phyloP scores from a whole-genome alignment of 2,329 filamentous ascomycete genomes.

The Nemania abortiva region DNA sequence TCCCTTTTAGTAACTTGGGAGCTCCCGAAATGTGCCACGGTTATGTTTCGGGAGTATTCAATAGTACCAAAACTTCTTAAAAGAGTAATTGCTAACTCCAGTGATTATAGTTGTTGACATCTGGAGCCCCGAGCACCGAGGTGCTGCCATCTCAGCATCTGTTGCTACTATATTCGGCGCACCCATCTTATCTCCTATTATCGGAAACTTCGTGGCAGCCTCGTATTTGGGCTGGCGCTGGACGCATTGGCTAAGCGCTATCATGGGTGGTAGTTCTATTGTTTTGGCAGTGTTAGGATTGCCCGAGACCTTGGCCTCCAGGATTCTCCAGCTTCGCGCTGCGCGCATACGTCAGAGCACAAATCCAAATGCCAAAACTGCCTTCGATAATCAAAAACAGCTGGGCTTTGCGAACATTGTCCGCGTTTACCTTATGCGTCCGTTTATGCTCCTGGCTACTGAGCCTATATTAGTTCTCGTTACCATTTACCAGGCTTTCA shows the following conservation, averaged over 20 bases:
- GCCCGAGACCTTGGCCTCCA: conserved; percentile 34
- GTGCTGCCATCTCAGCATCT: conserved; percentile 56
- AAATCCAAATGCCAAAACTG: conserved; percentile 30
- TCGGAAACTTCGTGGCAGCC: conserved; percentile 39
- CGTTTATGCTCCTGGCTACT: conserved; percentile 55
- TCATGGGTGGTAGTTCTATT: conserved; percentile 36
- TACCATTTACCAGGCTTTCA: conserved; percentile 59
- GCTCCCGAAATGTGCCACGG: no score
- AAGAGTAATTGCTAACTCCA: no score
- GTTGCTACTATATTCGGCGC: conserved; percentile 41
- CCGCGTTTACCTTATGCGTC: conserved; percentile 35
- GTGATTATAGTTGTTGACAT: conserved; percentile 61
- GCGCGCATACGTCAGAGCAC: conserved; percentile 36
- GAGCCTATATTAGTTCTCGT: conserved; percentile 62
- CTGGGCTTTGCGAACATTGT: conserved; percentile 25
- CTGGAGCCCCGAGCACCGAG: conserved; percentile 51
- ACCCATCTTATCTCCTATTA: conserved; percentile 35
- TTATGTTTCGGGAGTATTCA: no score
- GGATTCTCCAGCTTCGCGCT: conserved; percentile 50
- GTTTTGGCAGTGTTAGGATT: conserved; percentile 30
- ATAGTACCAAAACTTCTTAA: no score
- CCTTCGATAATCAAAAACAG: conserved; percentile 27
- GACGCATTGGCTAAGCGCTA: conserved; percentile 52
- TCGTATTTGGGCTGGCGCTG: conserved; percentile 37
- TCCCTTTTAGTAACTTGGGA: no score